Evolutionary conservation across 2,329 filamentous ascomycete genomes (phyloP).

Genomic region (Furcasterigmium sp.): DNA sequence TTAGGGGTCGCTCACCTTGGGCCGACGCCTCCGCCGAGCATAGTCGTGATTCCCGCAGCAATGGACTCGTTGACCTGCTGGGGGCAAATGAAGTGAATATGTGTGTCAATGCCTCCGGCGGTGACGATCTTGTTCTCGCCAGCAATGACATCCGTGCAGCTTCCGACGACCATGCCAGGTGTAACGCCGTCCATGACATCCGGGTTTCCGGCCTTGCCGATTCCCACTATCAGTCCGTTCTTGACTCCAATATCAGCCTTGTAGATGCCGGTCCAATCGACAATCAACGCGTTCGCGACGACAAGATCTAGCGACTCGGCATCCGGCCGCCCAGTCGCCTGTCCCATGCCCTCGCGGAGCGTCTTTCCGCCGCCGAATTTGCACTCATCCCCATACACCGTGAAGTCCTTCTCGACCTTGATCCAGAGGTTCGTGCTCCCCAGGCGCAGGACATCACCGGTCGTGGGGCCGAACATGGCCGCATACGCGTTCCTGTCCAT

Average conservation of each 20-base stretch:
- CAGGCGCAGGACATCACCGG: slow-evolving; percentile 76
- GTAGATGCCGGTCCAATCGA: slow-evolving; percentile 90
- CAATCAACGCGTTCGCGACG: slow-evolving; percentile 81
- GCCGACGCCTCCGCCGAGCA: slow-evolving; percentile 86
- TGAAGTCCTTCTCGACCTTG: slow-evolving; percentile 80
- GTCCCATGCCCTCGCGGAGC: slow-evolving; percentile 90
- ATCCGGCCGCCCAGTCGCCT: slow-evolving; percentile 72
- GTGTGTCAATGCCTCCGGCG: slow-evolving; percentile 81
- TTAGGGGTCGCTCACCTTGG: slow-evolving; percentile 55
- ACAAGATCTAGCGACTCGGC: slow-evolving; percentile 75
- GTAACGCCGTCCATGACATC: slow-evolving; percentile 91
- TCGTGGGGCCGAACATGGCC: slow-evolving; percentile 89
- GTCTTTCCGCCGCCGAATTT: slow-evolving; percentile 95
- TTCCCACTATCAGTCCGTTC: slow-evolving; percentile 75
- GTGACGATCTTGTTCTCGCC: slow-evolving; percentile 89
- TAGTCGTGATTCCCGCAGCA: slow-evolving; percentile 80
- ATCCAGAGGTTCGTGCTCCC: slow-evolving; percentile 87
- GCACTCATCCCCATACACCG: slow-evolving; percentile 86
- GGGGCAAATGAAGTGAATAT: slow-evolving; percentile 93
- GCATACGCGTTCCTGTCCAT: slow-evolving; percentile 78
- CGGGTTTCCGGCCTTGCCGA: slow-evolving; percentile 95
- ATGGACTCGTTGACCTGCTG: slow-evolving; percentile 84
- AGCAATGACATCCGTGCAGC: slow-evolving; percentile 86
- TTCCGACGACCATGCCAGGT: slow-evolving; percentile 73
- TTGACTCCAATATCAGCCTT: slow-evolving; percentile 97